phyloP scores from a whole-genome alignment of 108 stramenopile species.

The Bacterosira constricta region DNA sequence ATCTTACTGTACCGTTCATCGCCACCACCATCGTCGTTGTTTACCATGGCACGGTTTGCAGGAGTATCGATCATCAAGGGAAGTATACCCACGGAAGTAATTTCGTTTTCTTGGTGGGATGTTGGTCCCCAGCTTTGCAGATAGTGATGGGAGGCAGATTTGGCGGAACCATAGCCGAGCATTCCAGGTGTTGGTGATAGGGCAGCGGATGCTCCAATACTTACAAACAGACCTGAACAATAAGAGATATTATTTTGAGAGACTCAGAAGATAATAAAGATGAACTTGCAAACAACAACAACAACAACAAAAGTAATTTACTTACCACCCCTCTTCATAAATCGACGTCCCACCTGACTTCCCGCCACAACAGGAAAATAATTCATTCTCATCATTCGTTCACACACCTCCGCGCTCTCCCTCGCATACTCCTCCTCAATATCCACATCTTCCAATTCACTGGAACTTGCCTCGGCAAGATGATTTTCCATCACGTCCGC shows the following conservation, averaged over 20 bases:
- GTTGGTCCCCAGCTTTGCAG: conserved; percentile 69
- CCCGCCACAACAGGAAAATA: conserved; percentile 73
- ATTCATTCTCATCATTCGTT: conserved; percentile 54
- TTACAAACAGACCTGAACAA: conserved; percentile 43
- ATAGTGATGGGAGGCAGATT: conserved; percentile 68
- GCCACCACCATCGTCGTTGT: conserved; percentile 18
- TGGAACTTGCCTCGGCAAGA: not conserved
- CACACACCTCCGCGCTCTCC: conserved; percentile 25
- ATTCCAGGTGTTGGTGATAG: conserved; percentile 73
- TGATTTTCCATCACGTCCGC: not conserved
- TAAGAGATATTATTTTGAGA: not conserved
- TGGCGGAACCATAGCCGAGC: conserved; percentile 72
- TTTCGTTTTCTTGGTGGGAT: conserved; percentile 35
- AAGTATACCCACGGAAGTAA: conserved; percentile 68
- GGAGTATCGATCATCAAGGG: conserved; percentile 84
- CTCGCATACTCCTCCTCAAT: conserved; percentile 23
- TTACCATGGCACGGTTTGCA: conserved; percentile 71
- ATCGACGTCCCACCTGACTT: conserved; percentile 62
- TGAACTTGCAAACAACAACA: not conserved
- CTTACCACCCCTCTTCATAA: conserved; percentile 56
- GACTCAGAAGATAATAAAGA: not conserved
- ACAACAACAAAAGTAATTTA: conserved; percentile 1
- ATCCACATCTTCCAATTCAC: conserved; percentile 15
- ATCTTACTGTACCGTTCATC: conserved; percentile 52
- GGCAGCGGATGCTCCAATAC: conserved; percentile 71